These are phyloP conservation scores for Penicillium sp. DNA, from an alignment of 2,329 filamentous ascomycete species.

Conservation along the genomic window DNA sequence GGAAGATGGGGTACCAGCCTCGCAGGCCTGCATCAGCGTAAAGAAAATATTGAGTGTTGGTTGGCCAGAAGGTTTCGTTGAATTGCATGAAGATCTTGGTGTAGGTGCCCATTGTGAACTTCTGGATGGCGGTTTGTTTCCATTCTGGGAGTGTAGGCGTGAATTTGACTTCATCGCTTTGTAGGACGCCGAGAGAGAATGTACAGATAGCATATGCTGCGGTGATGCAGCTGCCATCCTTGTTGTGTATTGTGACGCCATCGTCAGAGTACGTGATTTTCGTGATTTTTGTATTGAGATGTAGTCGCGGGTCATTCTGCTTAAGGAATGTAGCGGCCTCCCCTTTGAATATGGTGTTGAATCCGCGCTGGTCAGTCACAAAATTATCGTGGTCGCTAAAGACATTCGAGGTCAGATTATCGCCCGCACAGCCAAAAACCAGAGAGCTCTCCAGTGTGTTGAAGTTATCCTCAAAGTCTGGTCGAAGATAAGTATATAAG, in stretches of 20 bases:
- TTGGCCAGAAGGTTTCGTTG: constrained; percentile 64
- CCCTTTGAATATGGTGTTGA: constrained; percentile 58
- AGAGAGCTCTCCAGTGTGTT: constrained; percentile 58
- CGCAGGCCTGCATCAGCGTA: constrained; percentile 51
- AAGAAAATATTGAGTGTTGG: constrained; percentile 54
- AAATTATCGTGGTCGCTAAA: constrained; percentile 62
- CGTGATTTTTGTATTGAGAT: constrained; percentile 59
- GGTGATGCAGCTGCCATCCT: constrained; percentile 57
- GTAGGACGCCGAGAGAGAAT: constrained; percentile 67
- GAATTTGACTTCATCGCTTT: constrained; percentile 61
- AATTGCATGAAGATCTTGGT: constrained; percentile 74
- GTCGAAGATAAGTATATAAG: neutral
- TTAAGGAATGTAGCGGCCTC: constrained; percentile 60
- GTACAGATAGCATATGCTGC: constrained; percentile 66
- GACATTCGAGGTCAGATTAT: constrained; percentile 63
- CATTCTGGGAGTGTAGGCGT: constrained; percentile 59
- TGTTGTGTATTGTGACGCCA: constrained; percentile 55
- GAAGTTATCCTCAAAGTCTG: constrained; percentile 60
- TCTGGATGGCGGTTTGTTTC: constrained; percentile 64
- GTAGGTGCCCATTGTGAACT: constrained; percentile 69
- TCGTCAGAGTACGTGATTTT: constrained; percentile 54
- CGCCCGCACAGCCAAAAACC: constrained; percentile 55
- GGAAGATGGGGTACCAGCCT: constrained; percentile 62
- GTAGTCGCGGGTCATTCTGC: constrained; percentile 55
- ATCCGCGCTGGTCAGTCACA: constrained; percentile 62